Evolutionary conservation across 83 land plant species (phyloP), one percentile per base, ranked within the genome.

Genomic region (Thuja plicata): DNA sequence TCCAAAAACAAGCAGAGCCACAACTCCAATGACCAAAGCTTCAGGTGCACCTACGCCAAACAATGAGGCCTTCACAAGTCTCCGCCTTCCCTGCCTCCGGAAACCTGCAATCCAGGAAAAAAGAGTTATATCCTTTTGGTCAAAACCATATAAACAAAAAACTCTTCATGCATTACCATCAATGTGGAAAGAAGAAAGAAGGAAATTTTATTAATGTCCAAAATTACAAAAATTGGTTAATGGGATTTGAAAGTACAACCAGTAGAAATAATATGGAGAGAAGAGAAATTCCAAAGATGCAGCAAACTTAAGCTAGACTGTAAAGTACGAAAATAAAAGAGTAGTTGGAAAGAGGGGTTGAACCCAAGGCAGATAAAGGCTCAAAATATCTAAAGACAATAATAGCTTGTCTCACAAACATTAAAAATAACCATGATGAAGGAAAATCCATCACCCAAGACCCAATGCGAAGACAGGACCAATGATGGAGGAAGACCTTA

Each of bases 21-120:
- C 99, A 37, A 97, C 99, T 34, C 95, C 99, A 79, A 97, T 97
- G 73, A 97, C 99, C 90, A 97, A 88, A 87, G 95, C 97, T 88
- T 97, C 99, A 13, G 99, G 99, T 81, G 99, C 99, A 54, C 99
- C 99, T 41, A 97, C 99, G 82, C 99, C 99, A 90, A 97, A 93
- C 86, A 97, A 74, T 76, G 99, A 97, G 12, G 99, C 98, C 90
- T 91, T 88, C 35, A 95, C 95, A 45, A 86, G 91, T 21, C 43
- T 73, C 5, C 91, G 46, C 46, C 88, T 90, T 55, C 90, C 82
- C 66, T 34, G 87, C 54, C 86, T 83, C 78, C 88, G 91, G 55
- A 76, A 90, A 52, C 79, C 93, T 91, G 86, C 85, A 91, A 77
- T 79, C 86, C 34, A 80, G 84, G 84, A 8, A 21, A 8, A 40